Evolutionary conservation across 2,329 filamentous ascomycete species (phyloP).

Genomic region (Elsinoe perseae): DNA sequence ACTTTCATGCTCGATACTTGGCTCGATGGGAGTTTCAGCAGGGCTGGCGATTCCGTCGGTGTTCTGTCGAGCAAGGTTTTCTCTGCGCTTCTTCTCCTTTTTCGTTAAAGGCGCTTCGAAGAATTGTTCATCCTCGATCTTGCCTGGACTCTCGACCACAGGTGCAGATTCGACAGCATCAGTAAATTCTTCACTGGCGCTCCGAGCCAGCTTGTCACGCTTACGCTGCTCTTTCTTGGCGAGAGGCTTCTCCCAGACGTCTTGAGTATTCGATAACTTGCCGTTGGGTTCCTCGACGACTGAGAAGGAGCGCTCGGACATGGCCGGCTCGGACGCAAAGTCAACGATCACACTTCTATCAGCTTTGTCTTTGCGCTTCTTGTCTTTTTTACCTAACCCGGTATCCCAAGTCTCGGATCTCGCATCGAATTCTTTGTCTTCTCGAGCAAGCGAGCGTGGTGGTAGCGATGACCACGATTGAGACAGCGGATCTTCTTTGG

Average conservation of each 20-base stretch:
- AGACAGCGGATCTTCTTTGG: neutral
- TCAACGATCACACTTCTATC: constrained; percentile 4
- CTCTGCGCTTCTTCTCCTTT: constrained; percentile 16
- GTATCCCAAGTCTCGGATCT: constrained; percentile 12
- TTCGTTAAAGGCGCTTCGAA: constrained; percentile 13
- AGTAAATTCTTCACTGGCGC: neutral
- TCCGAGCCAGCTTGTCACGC: constrained; percentile 24
- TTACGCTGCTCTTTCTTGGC: constrained; percentile 35
- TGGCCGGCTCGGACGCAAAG: constrained; percentile 8
- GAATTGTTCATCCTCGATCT: constrained; percentile 2
- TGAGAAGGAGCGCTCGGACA: constrained; percentile 6
- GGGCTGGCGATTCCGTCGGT: neutral
- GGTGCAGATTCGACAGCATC: neutral
- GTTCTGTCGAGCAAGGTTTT: constrained; percentile 6
- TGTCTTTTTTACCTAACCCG: constrained; percentile 12
- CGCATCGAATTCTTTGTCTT: constrained; percentile 8
- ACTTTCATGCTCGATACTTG: constrained; percentile 17
- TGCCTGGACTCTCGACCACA: neutral
- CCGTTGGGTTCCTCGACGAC: constrained; percentile 23
- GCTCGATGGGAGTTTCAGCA: neutral
- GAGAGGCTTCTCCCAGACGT: constrained; percentile 27
- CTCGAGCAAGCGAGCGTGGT: neutral
- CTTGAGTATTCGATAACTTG: constrained; percentile 18
- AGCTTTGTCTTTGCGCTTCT: constrained; percentile 13
- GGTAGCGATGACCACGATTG: neutral